A percentile compares a stretch with the other conserved stretches of the same genome.
These are phyloP conservation scores for Tubosaeta sp. DNA, from an alignment of 768 basidiomycete genomes.

Conservation along the genomic window DNA sequence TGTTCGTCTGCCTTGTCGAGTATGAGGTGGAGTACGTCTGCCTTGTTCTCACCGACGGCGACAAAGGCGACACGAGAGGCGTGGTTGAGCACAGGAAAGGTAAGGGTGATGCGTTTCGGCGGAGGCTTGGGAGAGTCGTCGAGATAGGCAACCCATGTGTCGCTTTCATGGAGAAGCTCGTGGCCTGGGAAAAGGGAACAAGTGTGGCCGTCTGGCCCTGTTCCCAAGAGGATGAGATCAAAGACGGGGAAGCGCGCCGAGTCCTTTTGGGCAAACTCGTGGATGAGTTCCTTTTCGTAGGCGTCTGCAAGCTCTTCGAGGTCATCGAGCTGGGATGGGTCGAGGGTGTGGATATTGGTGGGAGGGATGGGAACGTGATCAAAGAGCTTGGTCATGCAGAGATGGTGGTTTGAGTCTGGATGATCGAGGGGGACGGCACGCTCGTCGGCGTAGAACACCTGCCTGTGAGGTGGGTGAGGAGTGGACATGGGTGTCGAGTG, in stretches of 20 bases:
- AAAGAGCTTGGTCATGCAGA: constrained; percentile 71
- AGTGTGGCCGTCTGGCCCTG: constrained; percentile 98
- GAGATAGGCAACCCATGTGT: constrained; percentile 93
- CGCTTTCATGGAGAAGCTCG: constrained; percentile 72
- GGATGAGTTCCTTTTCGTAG: constrained; percentile 82
- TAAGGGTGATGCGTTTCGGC: constrained; percentile 84
- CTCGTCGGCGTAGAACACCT: constrained; percentile 97
- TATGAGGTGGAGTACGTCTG: constrained; percentile 64
- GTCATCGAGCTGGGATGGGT: constrained; percentile 60
- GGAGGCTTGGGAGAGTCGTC: constrained; percentile 96
- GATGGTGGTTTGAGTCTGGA: constrained; percentile 85
- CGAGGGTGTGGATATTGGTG: constrained; percentile 80
- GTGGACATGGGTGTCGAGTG: neutral
- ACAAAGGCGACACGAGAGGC: constrained; percentile 88
- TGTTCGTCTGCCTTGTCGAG: constrained; percentile 70
- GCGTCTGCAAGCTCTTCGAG: constrained; percentile 77
- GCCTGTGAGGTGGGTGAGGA: constrained; percentile 51
- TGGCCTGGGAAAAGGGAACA: constrained; percentile 97
- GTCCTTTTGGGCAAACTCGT: constrained; percentile 88
- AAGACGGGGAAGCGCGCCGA: constrained; percentile 96
- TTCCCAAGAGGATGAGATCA: constrained; percentile 93
- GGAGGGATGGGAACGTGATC: constrained; percentile 75
- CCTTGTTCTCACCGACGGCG: constrained; percentile 78
- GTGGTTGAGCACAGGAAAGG: constrained; percentile 87
- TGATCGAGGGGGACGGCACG: constrained; percentile 91